Percentiles rank a stretch among this genome's conserved stretches.
These are phyloP conservation scores for Nicotiana noctiflora DNA, from an alignment of 257 asterid genomes.

Conservation along the genomic window DNA sequence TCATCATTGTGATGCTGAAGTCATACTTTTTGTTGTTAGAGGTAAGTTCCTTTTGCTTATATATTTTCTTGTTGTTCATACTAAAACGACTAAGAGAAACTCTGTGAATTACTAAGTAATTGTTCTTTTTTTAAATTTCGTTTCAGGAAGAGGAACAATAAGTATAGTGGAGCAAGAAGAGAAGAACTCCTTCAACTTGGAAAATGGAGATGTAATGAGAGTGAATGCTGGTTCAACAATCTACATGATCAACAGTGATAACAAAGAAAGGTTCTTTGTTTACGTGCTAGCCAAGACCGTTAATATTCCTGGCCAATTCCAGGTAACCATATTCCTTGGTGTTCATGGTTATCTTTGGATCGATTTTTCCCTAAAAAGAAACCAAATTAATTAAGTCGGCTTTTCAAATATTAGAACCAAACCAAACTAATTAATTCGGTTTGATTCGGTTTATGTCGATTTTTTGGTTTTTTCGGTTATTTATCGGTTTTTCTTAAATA, in stretches of 20 bases:
- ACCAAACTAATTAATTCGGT: too few relatives aligned
- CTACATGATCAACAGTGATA: slow-evolving; percentile 27
- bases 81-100: too few relatives aligned
- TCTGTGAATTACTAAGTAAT: too few relatives aligned
- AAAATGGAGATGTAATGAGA: slow-evolving; percentile 31
- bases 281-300: slow-evolving; percentile 33
- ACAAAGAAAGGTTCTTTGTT: slow-evolving; percentile 24
- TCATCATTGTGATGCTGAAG: slow-evolving; percentile 42
- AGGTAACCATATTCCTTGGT: slow-evolving; percentile 22
- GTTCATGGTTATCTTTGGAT: too few relatives aligned
- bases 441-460: too few relatives aligned
- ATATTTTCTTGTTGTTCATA: too few relatives aligned
- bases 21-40: slow-evolving; percentile 15
- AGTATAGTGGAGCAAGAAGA: slow-evolving; percentile 12
- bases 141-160: slow-evolving; percentile 29
- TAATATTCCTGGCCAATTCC: slow-evolving; percentile 29
- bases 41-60: background rate
- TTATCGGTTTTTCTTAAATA: too few relatives aligned
- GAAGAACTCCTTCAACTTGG: slow-evolving; percentile 28
- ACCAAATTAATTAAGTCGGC: too few relatives aligned
- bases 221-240: slow-evolving; percentile 30
- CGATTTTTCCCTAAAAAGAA: too few relatives aligned
- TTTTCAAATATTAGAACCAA: too few relatives aligned
- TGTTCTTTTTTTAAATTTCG: too few relatives aligned
- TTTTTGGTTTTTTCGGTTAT: too few relatives aligned